Percentiles rank a stretch among this genome's conserved stretches.
phyloP scores from a whole-genome alignment of 2,329 filamentous ascomycete species.

The Sclerotinia borealis region DNA sequence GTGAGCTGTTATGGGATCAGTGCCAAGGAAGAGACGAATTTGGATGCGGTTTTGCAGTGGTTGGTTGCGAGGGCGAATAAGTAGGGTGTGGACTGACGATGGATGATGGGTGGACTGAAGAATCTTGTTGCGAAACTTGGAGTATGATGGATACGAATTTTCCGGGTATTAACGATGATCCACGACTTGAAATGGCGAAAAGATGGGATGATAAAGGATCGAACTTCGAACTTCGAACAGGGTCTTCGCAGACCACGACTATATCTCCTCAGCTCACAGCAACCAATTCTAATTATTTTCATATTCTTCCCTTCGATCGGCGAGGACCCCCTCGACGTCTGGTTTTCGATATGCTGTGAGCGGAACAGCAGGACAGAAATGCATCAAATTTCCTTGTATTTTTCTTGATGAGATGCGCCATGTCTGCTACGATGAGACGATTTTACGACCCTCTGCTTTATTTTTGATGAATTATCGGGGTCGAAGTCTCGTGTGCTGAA shows the following conservation, averaged over 20 bases:
- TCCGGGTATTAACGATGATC: constrained; percentile 33
- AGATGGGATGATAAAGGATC: constrained; percentile 43
- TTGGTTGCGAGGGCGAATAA: constrained; percentile 82
- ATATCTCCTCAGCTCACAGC: constrained; percentile 35
- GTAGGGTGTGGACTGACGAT: constrained; percentile 38
- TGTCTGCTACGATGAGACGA: constrained; percentile 25
- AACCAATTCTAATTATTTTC: constrained; percentile 15
- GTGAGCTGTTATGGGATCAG: constrained; percentile 99
- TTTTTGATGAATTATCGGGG: neutral
- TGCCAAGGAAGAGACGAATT: constrained; percentile 96
- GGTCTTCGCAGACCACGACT: constrained; percentile 42
- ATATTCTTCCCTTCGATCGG: constrained; percentile 4
- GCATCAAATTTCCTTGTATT: constrained; percentile 12
- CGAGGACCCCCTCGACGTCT: neutral
- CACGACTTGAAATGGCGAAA: constrained; percentile 41
- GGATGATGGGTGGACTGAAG: neutral
- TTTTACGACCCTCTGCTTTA: constrained; percentile 15
- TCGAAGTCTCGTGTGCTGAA: neutral
- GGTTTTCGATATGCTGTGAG: constrained; percentile 2
- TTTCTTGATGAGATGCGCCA: constrained; percentile 15
- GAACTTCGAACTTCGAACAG: constrained; percentile 8
- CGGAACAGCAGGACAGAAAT: constrained; percentile 3
- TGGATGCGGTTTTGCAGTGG: constrained; percentile 95
- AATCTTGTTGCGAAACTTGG: neutral
- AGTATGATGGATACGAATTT: neutral